Percentiles rank a stretch among this genome's conserved stretches.
phyloP scores from a whole-genome alignment of 345 rosid species.

The Eucalyptus albens region DNA sequence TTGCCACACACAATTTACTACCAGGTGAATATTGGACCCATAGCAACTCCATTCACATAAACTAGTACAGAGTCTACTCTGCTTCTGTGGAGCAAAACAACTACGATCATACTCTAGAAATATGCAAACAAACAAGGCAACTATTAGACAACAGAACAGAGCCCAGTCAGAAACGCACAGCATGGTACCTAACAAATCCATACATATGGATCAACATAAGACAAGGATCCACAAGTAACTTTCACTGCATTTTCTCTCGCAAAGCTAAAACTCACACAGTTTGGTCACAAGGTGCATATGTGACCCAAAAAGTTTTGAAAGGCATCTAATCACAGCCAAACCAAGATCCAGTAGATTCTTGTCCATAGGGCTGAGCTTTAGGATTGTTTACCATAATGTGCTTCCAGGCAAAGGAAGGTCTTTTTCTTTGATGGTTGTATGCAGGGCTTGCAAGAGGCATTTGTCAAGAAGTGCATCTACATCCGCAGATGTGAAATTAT shows the following conservation, averaged over 20 bases:
- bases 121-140: background rate
- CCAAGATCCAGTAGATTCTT: background rate
- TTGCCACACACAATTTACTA: background rate
- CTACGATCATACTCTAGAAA: background rate
- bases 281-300: background rate
- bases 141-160: background rate
- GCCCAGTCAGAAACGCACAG: background rate
- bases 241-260: background rate
- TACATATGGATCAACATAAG: background rate
- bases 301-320: background rate
- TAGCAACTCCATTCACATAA: background rate
- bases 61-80: background rate
- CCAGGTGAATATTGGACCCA: background rate
- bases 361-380: background rate
- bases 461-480: constrained; percentile 76
- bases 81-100: background rate
- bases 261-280: background rate
- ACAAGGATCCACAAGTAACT: background rate
- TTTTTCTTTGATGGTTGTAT: constrained; percentile 74
- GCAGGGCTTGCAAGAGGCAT: constrained; percentile 91
- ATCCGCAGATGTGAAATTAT: constrained; percentile 34
- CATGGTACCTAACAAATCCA: background rate
- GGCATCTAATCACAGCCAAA: background rate
- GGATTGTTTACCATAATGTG: constrained; percentile 61
- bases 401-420: constrained; percentile 97